These are phyloP conservation scores for Alternaria brassicae DNA, from an alignment of 2,329 filamentous ascomycete species.

Conservation along the genomic window DNA sequence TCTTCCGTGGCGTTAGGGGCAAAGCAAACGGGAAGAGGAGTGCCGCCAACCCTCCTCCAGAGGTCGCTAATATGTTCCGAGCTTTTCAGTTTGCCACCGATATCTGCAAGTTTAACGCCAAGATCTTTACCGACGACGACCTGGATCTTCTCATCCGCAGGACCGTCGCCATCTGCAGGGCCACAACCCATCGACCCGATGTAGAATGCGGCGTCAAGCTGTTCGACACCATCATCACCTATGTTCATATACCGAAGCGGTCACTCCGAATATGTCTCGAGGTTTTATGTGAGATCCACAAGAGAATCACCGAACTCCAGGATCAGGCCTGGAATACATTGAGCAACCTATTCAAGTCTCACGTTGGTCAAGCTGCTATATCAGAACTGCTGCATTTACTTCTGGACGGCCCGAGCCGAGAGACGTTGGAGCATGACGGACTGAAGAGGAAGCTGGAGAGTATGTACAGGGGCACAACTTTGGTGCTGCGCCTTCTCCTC, in stretches of 20 bases:
- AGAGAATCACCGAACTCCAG: constrained; percentile 66
- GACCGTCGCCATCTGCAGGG: constrained; percentile 71
- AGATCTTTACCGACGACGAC: constrained; percentile 68
- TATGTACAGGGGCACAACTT: constrained; percentile 40
- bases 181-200: constrained; percentile 69
- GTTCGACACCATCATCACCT: constrained; percentile 74
- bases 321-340: constrained; percentile 74
- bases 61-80: constrained; percentile 57
- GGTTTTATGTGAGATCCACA: constrained; percentile 75
- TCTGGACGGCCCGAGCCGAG: constrained; percentile 33
- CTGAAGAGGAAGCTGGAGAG: constrained; percentile 30
- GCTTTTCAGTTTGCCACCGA: constrained; percentile 72
- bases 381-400: constrained; percentile 68
- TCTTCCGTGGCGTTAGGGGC: constrained; percentile 27
- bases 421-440: constrained; percentile 32
- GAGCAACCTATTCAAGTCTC: constrained; percentile 73
- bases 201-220: constrained; percentile 71
- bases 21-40: constrained; percentile 39
- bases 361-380: constrained; percentile 74
- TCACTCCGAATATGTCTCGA: constrained; percentile 72
- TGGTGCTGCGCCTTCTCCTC: constrained; percentile 41
- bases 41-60: constrained; percentile 28
- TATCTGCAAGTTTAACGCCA: constrained; percentile 78
- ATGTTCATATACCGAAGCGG: constrained; percentile 69
- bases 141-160: constrained; percentile 67